Evolutionary conservation across 352 stramenopile genomes (phyloP).

Genomic region (Globisporangium canariense): DNA sequence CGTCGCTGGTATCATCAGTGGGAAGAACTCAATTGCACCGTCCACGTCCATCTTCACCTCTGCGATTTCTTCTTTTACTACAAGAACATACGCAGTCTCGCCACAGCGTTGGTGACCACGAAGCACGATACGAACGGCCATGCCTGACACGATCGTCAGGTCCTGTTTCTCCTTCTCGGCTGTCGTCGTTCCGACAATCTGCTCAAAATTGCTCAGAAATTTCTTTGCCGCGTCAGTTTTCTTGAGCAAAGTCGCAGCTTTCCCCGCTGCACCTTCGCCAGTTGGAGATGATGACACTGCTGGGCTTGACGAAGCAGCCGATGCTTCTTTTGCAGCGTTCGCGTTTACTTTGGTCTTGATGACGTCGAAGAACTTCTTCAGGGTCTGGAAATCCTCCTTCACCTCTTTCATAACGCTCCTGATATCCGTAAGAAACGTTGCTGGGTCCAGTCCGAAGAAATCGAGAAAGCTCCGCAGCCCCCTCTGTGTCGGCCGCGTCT

Average conservation of each 20-base stretch:
- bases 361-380: constrained; percentile 60
- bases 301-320: constrained; percentile 10
- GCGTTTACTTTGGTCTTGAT: constrained; percentile 55
- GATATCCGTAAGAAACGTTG: constrained; percentile 73
- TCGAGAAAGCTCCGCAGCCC: constrained; percentile 61
- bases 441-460: constrained; percentile 74
- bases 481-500: constrained; percentile 54
- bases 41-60: constrained; percentile 84
- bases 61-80: constrained; percentile 54
- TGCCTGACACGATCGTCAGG: constrained; percentile 33
- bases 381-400: constrained; percentile 57
- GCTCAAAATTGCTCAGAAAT: constrained; percentile 59
- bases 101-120: constrained; percentile 70
- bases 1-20: constrained; percentile 50
- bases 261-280: not conserved
- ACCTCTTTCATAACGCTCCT: constrained; percentile 62
- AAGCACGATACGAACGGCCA: constrained; percentile 75
- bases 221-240: constrained; percentile 49
- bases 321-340: constrained; percentile 23
- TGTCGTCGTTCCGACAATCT: constrained; percentile 39
- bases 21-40: constrained; percentile 76
- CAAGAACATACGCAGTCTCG: constrained; percentile 72
- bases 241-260: constrained; percentile 26
- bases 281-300: constrained; percentile 5
- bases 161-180: constrained; percentile 39